Evolutionary conservation across 2,329 filamentous ascomycete genomes (phyloP), one percentile per base, ranked within the genome.

Genomic region (Fusarium burgessii): DNA sequence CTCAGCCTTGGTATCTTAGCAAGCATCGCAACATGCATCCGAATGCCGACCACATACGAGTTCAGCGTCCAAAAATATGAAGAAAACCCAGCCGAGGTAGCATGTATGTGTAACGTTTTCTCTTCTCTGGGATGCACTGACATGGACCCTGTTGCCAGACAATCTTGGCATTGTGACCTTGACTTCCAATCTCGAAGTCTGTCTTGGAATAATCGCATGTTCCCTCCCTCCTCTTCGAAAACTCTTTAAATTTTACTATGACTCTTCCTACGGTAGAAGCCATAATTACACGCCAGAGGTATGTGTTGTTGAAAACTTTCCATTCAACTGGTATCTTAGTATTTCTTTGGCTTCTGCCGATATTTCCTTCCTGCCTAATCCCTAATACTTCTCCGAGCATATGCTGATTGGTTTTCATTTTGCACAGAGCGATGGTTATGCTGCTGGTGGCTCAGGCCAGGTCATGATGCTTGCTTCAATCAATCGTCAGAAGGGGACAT

Each of bases 201-300:
- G 49, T 15, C 9, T 64, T 2, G 61, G 61, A 5, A 64, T 64
- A 7, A 64, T 61, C n/a, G 61, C 47, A 20, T 55, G 57, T 20
- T 64, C 61, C 0, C 2, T 64, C 0, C 61, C 61, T 6, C 61
- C 61, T 47, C 42, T 64, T 0, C 36, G 61, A 2, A 64, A 64
- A 27, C 17, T 64, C 2, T 61, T 64, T 15, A 50, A 35, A 17
- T 55, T 61, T 17, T 64, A 61, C 17, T 61, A 64, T 5, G 61
- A 49, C 2, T 55, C 57, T 25, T 42, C 57, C 2, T 18, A 38
- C 13, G 41, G 57, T 10, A 32, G 38, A 5, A 55, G 35, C 17
- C 36, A 61, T 20, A n/a, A 49, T 4, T 36, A 36, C 29, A 64
- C 61, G 6, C 47, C 25, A 13, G 46, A 46, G 9, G 60, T 63